Conservation (phyloP, 495 filamentous ascomycete species). For the Aspergillus biplanus region DNA sequence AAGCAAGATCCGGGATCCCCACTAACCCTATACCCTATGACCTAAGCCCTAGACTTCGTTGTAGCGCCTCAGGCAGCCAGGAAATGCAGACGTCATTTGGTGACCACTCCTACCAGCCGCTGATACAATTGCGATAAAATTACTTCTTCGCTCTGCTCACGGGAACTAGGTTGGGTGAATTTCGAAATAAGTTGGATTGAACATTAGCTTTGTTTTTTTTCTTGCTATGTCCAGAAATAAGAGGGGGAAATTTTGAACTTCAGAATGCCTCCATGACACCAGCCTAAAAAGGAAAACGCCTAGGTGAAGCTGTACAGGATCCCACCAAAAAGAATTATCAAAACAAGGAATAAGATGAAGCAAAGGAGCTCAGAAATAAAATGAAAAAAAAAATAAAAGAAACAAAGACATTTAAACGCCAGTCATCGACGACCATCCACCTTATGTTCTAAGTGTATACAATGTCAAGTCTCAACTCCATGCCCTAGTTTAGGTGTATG, state of each 20-base stretch:
- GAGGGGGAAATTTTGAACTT: neutral
- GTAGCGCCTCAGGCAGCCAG: neutral
- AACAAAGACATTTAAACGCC: slow-evolving; percentile 7
- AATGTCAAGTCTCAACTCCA: slow-evolving; percentile 26
- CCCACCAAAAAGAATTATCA: slow-evolving; percentile 12
- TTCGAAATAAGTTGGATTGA: too few species aligned
- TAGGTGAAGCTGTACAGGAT: slow-evolving; percentile 14
- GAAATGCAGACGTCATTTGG: slow-evolving; percentile 16
- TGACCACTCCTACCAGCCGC: neutral
- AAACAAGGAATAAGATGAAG: neutral
- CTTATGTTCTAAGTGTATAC: slow-evolving; percentile 20
- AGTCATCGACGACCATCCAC: slow-evolving; percentile 1
- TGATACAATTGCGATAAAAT: neutral
- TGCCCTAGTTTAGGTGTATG: slow-evolving; percentile 17
- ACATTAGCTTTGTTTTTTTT: too few species aligned
- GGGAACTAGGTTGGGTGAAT: too few species aligned
- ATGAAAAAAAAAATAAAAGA: slow-evolving; percentile 16
- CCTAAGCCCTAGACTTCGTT: slow-evolving; percentile 35
- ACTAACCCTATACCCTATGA: slow-evolving; percentile 38
- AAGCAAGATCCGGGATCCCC: neutral
- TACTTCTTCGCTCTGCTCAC: too few species aligned
- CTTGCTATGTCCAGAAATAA: neutral
- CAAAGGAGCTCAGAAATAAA: neutral
- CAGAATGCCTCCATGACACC: slow-evolving; percentile 18
- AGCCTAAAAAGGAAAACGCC: slow-evolving; percentile 8